Evolutionary conservation across 495 filamentous ascomycete genomes (phyloP).

Genomic region (Hyaloscypha finlandica): DNA sequence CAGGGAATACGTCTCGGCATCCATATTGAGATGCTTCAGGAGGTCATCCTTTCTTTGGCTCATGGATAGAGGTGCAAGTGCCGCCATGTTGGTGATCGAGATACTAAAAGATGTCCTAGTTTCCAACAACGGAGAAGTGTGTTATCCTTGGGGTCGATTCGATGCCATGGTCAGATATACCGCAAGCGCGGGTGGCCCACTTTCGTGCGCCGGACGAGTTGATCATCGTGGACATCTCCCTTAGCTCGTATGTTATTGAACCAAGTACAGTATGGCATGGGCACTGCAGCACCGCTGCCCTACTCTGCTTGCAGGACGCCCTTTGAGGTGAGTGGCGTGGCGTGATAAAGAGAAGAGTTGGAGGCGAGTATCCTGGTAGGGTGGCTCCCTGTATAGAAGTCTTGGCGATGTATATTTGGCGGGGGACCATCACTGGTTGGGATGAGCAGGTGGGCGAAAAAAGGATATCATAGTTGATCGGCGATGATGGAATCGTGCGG

Average conservation of each 20-base stretch:
- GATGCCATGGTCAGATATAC: slow-evolving; percentile 7
- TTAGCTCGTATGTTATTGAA: neutral
- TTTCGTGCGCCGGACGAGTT: slow-evolving; percentile 1
- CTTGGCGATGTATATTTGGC: neutral
- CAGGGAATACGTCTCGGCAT: slow-evolving; percentile 24
- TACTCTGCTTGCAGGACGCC: slow-evolving; percentile 1
- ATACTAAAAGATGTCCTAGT: neutral
- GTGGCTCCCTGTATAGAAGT: neutral
- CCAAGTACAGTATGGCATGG: neutral
- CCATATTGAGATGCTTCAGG: slow-evolving; percentile 27
- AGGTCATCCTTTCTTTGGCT: slow-evolving; percentile 35
- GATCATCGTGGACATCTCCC: neutral
- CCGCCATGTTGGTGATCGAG: slow-evolving; percentile 17
- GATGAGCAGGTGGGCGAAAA: neutral
- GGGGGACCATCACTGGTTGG: neutral
- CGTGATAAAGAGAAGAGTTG: neutral
- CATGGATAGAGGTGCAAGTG: slow-evolving; percentile 30
- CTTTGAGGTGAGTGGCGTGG: neutral
- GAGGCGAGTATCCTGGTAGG: neutral
- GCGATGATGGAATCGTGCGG: neutral
- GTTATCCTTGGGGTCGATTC: neutral
- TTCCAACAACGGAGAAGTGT: neutral
- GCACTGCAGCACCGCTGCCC: neutral
- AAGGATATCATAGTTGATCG: neutral
- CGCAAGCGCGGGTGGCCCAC: neutral